A percentile compares a stretch with the other conserved stretches of the same genome.
Evolutionary conservation across 2,329 filamentous ascomycete genomes (phyloP).

Genomic region (Phialophora chinensis): DNA sequence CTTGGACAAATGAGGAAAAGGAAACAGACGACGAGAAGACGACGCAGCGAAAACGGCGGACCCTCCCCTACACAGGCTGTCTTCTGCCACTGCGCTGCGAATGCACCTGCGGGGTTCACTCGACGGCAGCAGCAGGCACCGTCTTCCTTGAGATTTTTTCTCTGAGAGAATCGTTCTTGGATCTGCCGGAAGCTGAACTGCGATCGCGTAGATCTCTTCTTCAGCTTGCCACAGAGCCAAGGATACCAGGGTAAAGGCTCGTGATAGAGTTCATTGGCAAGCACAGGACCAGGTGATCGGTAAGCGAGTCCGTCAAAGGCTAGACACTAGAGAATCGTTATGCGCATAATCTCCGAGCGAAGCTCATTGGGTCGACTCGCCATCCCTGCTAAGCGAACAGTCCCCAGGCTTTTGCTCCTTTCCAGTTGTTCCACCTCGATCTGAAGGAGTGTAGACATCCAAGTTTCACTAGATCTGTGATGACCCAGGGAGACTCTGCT

Average conservation of each 20-base stretch:
- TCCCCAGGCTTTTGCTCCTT: slow-evolving; percentile 3
- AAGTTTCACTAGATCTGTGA: neutral
- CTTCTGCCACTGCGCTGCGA: neutral
- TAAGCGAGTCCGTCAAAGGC: slow-evolving; percentile 23
- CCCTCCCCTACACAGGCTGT: neutral
- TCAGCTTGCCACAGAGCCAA: slow-evolving; percentile 10
- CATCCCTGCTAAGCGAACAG: slow-evolving; percentile 23
- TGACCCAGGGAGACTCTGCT: neutral
- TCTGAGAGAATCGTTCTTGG: neutral
- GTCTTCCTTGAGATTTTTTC: neutral
- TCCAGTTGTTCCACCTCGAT: slow-evolving; percentile 4
- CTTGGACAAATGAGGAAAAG: slow-evolving; percentile 1
- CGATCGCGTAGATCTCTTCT: slow-evolving; percentile 13
- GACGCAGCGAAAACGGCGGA: neutral
- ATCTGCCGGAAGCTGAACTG: neutral
- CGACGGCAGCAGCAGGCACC: neutral
- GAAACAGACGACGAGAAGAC: neutral
- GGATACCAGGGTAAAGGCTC: slow-evolving; percentile 12
- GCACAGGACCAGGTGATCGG: slow-evolving; percentile 3
- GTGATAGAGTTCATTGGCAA: slow-evolving; percentile 16
- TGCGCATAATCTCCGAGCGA: slow-evolving; percentile 33
- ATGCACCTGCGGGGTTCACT: neutral
- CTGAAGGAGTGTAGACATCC: neutral
- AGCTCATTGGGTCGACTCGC: slow-evolving; percentile 26
- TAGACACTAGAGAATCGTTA: slow-evolving; percentile 10